A percentile compares a stretch with the other conserved stretches of the same genome.
phyloP scores from a whole-genome alignment of 2,329 filamentous ascomycete genomes.

The Fusarium keratoplasticum region DNA sequence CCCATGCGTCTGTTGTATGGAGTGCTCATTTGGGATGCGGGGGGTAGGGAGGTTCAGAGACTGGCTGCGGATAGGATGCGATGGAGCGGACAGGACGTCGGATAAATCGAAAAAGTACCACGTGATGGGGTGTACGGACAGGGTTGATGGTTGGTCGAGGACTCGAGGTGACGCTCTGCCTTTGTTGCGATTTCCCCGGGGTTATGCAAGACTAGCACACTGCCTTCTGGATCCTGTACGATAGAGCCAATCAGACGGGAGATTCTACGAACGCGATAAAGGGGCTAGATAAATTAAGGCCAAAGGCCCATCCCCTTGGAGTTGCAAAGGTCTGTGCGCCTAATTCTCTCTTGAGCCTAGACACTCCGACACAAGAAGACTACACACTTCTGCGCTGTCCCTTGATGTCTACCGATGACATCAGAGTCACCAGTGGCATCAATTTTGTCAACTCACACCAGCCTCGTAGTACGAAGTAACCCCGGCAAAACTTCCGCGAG shows the following conservation, averaged over 20 bases:
- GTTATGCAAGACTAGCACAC: neutral
- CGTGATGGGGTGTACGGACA: neutral
- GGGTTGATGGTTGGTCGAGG: neutral
- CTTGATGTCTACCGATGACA: neutral
- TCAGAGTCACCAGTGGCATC: no score
- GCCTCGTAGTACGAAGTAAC: neutral
- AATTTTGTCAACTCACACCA: no score
- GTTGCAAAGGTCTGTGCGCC: neutral
- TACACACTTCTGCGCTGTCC: no score
- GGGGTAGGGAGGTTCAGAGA: neutral
- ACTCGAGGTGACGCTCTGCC: neutral
- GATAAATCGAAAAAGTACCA: neutral
- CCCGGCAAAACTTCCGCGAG: no score
- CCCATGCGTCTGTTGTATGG: neutral
- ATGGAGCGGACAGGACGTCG: neutral
- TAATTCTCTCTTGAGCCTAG: neutral
- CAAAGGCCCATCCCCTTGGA: no score
- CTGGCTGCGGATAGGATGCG: neutral
- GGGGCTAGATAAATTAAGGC: neutral
- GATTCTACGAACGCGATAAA: neutral
- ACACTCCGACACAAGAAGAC: no score
- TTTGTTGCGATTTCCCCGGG: neutral
- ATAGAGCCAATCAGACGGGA: neutral
- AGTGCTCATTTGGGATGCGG: neutral
- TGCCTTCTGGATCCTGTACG: neutral